phyloP scores from a whole-genome alignment of 2,329 filamentous ascomycete genomes.

The Trichoderma breve region DNA sequence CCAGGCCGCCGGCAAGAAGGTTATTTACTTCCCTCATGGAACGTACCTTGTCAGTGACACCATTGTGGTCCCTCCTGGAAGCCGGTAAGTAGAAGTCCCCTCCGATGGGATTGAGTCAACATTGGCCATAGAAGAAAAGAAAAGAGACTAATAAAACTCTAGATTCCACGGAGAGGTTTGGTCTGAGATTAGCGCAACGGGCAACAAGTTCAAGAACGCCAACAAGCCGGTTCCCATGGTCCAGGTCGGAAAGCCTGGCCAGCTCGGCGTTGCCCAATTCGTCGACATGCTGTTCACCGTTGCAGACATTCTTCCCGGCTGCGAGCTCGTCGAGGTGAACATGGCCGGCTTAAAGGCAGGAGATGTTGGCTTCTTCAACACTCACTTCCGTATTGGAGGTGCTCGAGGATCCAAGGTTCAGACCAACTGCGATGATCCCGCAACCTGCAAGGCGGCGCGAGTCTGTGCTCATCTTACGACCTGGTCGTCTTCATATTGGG shows the following conservation, averaged over 20 bases:
- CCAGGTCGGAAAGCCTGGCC: conserved; percentile 47
- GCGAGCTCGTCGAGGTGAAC: conserved; percentile 45
- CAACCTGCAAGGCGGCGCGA: conserved; percentile 45
- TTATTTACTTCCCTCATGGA: conserved; percentile 44
- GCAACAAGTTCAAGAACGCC: conserved; percentile 44
- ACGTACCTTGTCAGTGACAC: conserved; percentile 53
- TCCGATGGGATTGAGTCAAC: background rate
- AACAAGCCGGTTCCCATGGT: conserved; percentile 46
- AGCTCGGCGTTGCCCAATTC: conserved; percentile 47
- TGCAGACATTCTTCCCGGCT: conserved; percentile 40
- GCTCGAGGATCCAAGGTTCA: conserved; percentile 40
- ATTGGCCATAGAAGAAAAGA: background rate
- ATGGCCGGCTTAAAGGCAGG: conserved; percentile 43
- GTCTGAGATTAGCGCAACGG: conserved; percentile 40
- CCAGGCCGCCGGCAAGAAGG: conserved; percentile 32
- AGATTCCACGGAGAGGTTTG: conserved; percentile 23
- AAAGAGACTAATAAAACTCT: background rate
- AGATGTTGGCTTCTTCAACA: conserved; percentile 49
- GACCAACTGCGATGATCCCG: conserved; percentile 37
- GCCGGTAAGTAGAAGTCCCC: background rate
- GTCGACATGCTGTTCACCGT: conserved; percentile 51
- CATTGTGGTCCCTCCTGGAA: conserved; percentile 40
- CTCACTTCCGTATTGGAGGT: conserved; percentile 44
- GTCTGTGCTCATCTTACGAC: conserved; percentile 47
- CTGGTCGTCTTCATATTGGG: conserved; percentile 49